Base-by-base conservation (phyloP, 805 yeast genomes). In the Candida coquimbonensis region DNA sequence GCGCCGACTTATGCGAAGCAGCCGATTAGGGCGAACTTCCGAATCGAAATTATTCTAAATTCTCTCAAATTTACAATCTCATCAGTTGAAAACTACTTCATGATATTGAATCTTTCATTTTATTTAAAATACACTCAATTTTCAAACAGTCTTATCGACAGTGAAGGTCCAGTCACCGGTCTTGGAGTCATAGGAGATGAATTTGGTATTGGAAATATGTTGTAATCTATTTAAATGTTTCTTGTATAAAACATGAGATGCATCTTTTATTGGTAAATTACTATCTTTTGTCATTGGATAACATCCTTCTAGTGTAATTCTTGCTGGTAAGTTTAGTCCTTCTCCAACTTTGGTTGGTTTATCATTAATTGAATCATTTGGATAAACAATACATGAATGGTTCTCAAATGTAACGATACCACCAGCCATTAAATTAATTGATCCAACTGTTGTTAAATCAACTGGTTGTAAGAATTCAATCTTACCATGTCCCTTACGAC, bases 401-500 rank as follows among this genome's bases (percentile, higher is more conserved):
- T 75, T 69, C 31, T 73, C 75, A 55, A 93, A 79, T 3, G 73
- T 67, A 36, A 91, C 75, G 16, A 86, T 55, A 21, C 74, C 77
- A 21, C 88, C 89, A 39, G 87, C 75, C 31, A 86, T 75, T 39
- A 80, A 75, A 14, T 81, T 75, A 46, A 80, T 63, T 43, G 78
- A 73, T 3, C 83, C 74, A 53, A 82, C 71, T 5, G 78, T 65
- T 0, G 95, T 78, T 52, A 93, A 71, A 63, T 93, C 97, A 40
- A 93, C 95, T 0, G 96, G 95, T 44, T 75, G 70, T 42, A 79
- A 60, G 61, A 90, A 93, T 58, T 81, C 83, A 41, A 93, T 74
- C 44, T 77, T 70, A 39, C 99, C 99, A 57, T 70, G 79, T 9
- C 67, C 65, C 50, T 74, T 74, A 52, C 93, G 81, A 6, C 98